Evolutionary conservation across 73 alveolate species (phyloP).

Genomic region (Paramecium pentaurelia): DNA sequence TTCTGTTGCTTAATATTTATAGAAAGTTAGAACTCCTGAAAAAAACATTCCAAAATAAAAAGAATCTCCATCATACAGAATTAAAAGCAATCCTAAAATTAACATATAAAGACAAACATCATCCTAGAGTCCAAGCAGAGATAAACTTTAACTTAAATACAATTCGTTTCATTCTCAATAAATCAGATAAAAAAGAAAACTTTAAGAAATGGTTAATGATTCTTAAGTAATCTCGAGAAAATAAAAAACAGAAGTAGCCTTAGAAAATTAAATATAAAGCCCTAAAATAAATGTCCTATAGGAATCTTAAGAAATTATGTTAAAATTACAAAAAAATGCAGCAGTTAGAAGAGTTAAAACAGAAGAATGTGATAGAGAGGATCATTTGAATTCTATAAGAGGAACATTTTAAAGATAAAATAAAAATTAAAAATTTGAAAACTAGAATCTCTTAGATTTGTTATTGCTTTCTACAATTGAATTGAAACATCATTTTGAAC

Average conservation of each 20-base stretch:
- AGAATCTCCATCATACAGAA: background rate
- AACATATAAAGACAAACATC: background rate
- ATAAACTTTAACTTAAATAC: background rate
- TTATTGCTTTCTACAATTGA: background rate
- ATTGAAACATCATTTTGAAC: background rate
- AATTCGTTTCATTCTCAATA: background rate
- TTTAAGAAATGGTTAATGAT: background rate
- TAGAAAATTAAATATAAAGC: background rate
- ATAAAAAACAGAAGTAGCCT: background rate
- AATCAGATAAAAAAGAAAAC: background rate
- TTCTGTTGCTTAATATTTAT: background rate
- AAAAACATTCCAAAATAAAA: background rate
- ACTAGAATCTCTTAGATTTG: background rate
- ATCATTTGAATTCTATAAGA: background rate
- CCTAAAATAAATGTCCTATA: background rate
- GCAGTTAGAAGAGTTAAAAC: constrained; percentile 4
- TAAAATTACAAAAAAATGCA: background rate
- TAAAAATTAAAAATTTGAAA: background rate
- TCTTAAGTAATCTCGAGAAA: background rate
- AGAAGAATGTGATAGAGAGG: constrained; percentile 6
- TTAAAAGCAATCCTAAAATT: background rate
- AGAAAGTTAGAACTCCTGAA: background rate
- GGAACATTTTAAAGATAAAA: background rate
- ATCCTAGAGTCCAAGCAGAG: background rate
- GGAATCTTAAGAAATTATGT: background rate